Evolutionary conservation across 2,329 filamentous ascomycete genomes (phyloP), one percentile per base, ranked within the genome.

Genomic region (Aspergillus oerlinghausenensis): DNA sequence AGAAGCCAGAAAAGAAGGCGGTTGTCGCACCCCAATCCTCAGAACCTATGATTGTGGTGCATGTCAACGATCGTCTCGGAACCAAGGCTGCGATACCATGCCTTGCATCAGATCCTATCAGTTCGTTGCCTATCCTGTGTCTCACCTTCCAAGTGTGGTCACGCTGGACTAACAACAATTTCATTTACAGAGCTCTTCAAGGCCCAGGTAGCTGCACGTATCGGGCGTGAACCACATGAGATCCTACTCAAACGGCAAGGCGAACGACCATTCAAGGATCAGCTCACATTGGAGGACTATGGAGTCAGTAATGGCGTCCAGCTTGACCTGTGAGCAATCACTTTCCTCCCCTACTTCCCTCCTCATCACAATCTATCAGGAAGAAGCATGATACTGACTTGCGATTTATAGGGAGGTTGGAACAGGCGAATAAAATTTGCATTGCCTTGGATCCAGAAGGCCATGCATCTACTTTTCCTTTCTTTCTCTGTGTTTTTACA

Each of bases 11-110:
- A 51, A 75, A 76, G 54, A 76, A 64, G 54, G 63, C 65, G n/a
- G 61, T 66, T 0, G 63, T 70, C 7, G 60, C 72, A 29, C 68
- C 77, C 7, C 68, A 73, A 59, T 73, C 70, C 42, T 76, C 80
- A 5, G 88, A 95, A 69, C 88, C 91, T 55, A 95, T 97, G 88
- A 97, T 97, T 64, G 84, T 96, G 52, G 92, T 97, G 19, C 86
- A 93, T 67, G 86, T 97, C 69, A 97, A 97, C 72, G 93, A 97
- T 74, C 84, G 93, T n/a, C 79, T 97, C 38, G 93, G 93, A 11
- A 97, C 93, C n/a, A 96, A 96, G 69, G 90, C 92, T 17, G 88
- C 90, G 52, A 94, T 97, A 61, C 93, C 93, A 0, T 97, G 92
- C 71, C 80, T 96, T 56, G 87, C 90, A 0, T 88, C 86, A 3